Percentiles rank a stretch among this genome's conserved stretches.
Evolutionary conservation across 139 green algal genomes (phyloP).

Genomic region (Deuterostichococcus epilithicus): DNA sequence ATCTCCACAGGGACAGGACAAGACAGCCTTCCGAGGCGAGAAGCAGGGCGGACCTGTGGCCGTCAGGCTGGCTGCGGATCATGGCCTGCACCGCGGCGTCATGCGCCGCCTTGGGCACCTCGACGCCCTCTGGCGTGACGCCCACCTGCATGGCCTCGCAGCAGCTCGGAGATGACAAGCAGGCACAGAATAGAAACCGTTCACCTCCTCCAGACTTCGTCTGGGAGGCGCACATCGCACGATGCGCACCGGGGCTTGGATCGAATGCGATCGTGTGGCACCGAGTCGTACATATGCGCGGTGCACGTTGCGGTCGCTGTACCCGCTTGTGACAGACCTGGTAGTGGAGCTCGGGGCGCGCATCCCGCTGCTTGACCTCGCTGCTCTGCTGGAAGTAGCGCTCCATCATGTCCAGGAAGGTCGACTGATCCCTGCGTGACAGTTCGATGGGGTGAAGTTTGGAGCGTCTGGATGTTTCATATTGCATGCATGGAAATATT

Average conservation of each 20-base stretch:
- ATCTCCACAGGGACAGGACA: no score
- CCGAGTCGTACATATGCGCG: no score
- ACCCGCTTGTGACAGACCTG: constrained; percentile 51
- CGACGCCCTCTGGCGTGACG: constrained; percentile 75
- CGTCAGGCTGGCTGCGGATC: constrained; percentile 29
- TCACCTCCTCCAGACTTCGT: no score
- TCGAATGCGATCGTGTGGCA: no score
- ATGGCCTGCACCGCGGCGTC: constrained; percentile 36
- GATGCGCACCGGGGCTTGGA: no score
- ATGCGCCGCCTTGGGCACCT: constrained; percentile 64
- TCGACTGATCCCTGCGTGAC: constrained; percentile 51
- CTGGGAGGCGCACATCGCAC: no score
- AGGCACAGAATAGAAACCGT: neutral
- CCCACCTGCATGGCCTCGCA: constrained; percentile 51
- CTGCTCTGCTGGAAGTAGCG: constrained; percentile 68
- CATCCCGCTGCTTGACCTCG: constrained; percentile 63
- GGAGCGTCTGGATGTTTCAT: neutral
- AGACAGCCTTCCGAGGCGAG: constrained; percentile 25
- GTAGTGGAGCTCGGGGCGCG: constrained; percentile 64
- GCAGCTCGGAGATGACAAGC: no score
- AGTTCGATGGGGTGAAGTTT: no score
- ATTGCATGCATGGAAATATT: no score
- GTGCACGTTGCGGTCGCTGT: neutral
- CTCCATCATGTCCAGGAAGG: constrained; percentile 85
- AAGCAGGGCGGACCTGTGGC: constrained; percentile 40